These are phyloP conservation scores for Pseudocercospora crystallina DNA, from an alignment of 2,329 filamentous ascomycete species.

Conservation along the genomic window DNA sequence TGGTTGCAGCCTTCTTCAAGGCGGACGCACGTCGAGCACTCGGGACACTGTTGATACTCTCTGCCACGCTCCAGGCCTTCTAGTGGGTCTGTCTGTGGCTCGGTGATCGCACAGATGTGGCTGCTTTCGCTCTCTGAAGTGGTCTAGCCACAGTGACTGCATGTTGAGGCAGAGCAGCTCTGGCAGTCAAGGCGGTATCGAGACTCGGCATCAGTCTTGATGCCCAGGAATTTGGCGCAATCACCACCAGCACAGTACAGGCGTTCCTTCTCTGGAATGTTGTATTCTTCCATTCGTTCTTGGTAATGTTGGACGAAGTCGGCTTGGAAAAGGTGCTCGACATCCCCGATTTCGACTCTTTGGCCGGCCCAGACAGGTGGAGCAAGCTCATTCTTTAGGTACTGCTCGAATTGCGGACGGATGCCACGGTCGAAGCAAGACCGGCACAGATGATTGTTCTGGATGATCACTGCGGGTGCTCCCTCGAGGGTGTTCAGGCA, in stretches of 20 bases:
- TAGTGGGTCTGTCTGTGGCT: too few species aligned
- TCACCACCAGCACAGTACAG: constrained; percentile 2
- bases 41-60: neutral
- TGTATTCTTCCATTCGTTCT: neutral
- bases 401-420: constrained; percentile 2
- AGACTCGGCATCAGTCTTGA: neutral
- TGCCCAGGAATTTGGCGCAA: neutral
- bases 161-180: too few species aligned
- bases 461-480: too few species aligned
- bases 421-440: constrained; percentile 2
- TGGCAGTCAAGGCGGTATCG: too few species aligned
- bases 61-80: neutral
- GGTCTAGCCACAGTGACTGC: too few species aligned
- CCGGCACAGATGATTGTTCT: neutral
- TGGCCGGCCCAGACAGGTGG: neutral
- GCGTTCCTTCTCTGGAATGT: neutral
- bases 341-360: neutral
- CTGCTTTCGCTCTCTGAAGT: too few species aligned
- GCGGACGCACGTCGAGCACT: neutral
- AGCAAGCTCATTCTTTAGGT: constrained; percentile 3
- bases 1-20: constrained; percentile 5
- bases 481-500: too few species aligned
- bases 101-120: too few species aligned
- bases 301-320: neutral
- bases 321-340: neutral